Base-by-base conservation (phyloP, 2,329 filamentous ascomycete genomes). In the Fusarium piperis region DNA sequence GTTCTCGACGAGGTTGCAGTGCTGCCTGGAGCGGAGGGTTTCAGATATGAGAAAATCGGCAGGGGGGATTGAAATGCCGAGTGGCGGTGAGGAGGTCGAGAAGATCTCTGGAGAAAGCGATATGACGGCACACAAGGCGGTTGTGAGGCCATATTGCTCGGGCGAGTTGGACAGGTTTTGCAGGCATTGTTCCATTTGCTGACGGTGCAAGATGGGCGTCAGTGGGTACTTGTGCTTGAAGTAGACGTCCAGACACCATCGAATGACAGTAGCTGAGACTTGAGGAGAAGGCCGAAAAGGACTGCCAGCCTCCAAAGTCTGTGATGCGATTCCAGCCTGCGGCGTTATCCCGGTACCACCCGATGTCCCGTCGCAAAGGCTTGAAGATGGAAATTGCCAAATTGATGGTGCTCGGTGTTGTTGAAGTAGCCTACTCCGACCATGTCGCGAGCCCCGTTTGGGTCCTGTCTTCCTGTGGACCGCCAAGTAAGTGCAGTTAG, bases 181-280 rank as follows among this genome's bases (percentile, higher is more conserved):
- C 16, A 51, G 30, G 9, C 52, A 64, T 18, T 69, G 60, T 4
- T 75, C 67, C 7, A 76, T 65, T 3, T 71, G n/a, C 11, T 62
- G 61, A 2, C 70, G 74, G 51, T 80, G 59, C 2, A 81, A 26
- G 15, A 81, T 77, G 0, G 79, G 79, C 16, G 78, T 81, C 4
- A 81, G 76, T 0, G 79, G 78, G 18, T 81, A 80, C 57, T 81
- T 81, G 57, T 81, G 78, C 30, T 67, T 74, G 51, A 81, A 80
- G 26, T 78, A 81, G 2, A 74, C 79, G 48, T 79, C 73, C 0
- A 81, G 38, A 18, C 77, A 80, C 51, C 72, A 73, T 39, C 35
- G 56, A 16, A 80, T 61, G 3, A 78, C 56, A 4, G 66, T 44
- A 2, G 56, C 53, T 0, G 63, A 65, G 7, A 77, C 53, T 36